Evolutionary conservation across 2,329 filamentous ascomycete species (phyloP), one percentile per base, ranked within the genome.

Genomic region (Orbilia oligospora): DNA sequence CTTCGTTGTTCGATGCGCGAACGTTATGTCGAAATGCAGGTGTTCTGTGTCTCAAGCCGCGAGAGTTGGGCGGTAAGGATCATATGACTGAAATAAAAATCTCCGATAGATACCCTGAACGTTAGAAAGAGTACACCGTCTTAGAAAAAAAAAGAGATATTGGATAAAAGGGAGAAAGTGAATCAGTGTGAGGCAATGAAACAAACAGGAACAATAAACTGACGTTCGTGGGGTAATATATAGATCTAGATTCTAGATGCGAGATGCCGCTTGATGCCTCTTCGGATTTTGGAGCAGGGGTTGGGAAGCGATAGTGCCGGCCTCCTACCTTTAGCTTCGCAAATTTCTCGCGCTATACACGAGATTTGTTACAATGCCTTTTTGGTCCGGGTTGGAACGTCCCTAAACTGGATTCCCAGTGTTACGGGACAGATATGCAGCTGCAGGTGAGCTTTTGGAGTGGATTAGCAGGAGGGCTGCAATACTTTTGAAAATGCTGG

Each of bases 181-280:
- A 65, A 55, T 66, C 63, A 71, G 58, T 72, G 63, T 78, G 68
- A 78, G 68, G 75, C 75, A 71, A 63, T 78, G 63, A 78, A 67
- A 78, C 75, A 78, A 53, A 49, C 66, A 71, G 70, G 56, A 71
- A 72, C 63, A 71, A 68, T 38, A 55, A 51, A 55, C 68, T 72
- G 75, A 72, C 61, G 68, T 65, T 68, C 75, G 68, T 78, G 75
- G 75, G 63, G 68, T 72, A 78, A 78, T 78, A 78, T 78, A 78
- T 78, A 78, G 68, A 72, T 78, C 75, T 78, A 72, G 68, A 78
- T 72, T 65, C 58, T 22, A 64, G 55, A 78, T 72, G 63, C 66
- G 24, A 49, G 68, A 72, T 78, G 68, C 75, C 75, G 75, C 75
- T 78, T 77, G 73, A 71, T 70, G 49, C 53, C 44, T 72, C 56